Percentiles rank a stretch among this genome's conserved stretches.
Evolutionary conservation across 805 yeast species (phyloP).

Genomic region (Hanseniaspora lachancei): DNA sequence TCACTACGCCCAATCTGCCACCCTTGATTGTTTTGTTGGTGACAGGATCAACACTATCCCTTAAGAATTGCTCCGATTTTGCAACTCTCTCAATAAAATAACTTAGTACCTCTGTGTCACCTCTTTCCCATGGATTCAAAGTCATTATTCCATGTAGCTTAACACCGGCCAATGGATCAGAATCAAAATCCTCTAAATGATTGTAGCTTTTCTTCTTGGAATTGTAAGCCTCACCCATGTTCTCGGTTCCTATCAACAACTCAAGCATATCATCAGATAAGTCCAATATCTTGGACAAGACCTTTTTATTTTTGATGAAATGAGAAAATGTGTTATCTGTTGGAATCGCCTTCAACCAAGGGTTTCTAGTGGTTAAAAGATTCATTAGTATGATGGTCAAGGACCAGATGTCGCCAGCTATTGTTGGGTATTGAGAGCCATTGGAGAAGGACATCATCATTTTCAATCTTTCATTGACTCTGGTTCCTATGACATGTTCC

Average conservation of each 20-base stretch:
- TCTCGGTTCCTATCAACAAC: conserved; percentile 31
- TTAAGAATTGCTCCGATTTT: conserved; percentile 10
- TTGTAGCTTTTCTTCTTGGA: conserved; percentile 17
- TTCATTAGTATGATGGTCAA: conserved; percentile 70
- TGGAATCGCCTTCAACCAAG: conserved; percentile 69
- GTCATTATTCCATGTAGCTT: conserved; percentile 16
- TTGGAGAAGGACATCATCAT: conserved; percentile 15
- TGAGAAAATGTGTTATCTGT: conserved; percentile 54
- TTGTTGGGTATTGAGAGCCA: conserved; percentile 38
- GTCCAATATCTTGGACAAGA: conserved; percentile 58
- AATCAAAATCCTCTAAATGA: conserved; percentile 19
- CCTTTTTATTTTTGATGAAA: conserved; percentile 41
- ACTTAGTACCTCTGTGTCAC: conserved; percentile 15
- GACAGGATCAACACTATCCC: neutral
- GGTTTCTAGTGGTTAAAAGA: conserved; percentile 70
- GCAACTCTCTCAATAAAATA: conserved; percentile 8
- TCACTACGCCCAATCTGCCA: conserved; percentile 3
- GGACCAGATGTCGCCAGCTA: conserved; percentile 79
- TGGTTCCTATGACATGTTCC: conserved; percentile 20
- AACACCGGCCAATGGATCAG: conserved; percentile 19
- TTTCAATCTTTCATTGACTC: conserved; percentile 14
- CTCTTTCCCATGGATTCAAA: conserved; percentile 19
- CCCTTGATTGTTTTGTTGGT: conserved; percentile 1
- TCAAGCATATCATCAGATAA: conserved; percentile 48
- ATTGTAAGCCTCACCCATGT: conserved; percentile 26